These are phyloP conservation scores for Pogostemon cablin DNA, from an alignment of 257 asterid genomes.

Conservation along the genomic window DNA sequence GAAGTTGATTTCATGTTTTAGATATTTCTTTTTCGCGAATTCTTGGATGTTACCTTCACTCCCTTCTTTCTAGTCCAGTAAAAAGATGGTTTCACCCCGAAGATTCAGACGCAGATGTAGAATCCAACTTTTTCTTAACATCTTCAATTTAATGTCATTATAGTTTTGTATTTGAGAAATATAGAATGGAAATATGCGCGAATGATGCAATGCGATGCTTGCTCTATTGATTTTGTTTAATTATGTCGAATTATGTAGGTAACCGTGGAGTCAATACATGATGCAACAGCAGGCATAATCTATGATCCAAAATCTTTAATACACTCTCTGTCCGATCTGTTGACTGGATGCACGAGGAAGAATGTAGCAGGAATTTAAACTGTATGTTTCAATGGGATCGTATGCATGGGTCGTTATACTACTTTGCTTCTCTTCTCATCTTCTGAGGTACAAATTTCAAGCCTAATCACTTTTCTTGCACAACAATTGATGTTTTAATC, in stretches of 20 bases:
- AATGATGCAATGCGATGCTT: not conserved
- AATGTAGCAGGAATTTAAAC: slow-evolving; percentile 29
- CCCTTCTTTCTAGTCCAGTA: no score
- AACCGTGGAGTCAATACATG: slow-evolving; percentile 69
- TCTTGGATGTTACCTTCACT: no score
- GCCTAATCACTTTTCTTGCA: not conserved
- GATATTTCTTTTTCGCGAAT: not conserved
- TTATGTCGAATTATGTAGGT: slow-evolving; percentile 51
- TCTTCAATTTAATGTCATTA: not conserved
- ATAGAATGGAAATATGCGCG: no score
- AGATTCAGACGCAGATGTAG: not conserved
- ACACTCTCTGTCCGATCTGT: slow-evolving; percentile 60
- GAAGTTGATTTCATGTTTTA: not conserved
- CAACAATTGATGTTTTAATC: no score
- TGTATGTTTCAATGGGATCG: not conserved
- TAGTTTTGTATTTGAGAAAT: no score
- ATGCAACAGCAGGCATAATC: slow-evolving; percentile 60
- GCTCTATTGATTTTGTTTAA: not conserved
- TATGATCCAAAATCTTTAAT: slow-evolving; percentile 78
- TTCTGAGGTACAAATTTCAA: slow-evolving; percentile 26
- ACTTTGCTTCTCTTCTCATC: not conserved
- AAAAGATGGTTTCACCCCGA: no score
- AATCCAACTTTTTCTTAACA: not conserved
- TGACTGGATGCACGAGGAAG: slow-evolving; percentile 35
- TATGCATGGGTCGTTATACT: no score